A percentile compares a stretch with the other conserved stretches of the same genome.
Conservation (phyloP, 257 asterid genomes). For the Anisodus acutangulus region DNA sequence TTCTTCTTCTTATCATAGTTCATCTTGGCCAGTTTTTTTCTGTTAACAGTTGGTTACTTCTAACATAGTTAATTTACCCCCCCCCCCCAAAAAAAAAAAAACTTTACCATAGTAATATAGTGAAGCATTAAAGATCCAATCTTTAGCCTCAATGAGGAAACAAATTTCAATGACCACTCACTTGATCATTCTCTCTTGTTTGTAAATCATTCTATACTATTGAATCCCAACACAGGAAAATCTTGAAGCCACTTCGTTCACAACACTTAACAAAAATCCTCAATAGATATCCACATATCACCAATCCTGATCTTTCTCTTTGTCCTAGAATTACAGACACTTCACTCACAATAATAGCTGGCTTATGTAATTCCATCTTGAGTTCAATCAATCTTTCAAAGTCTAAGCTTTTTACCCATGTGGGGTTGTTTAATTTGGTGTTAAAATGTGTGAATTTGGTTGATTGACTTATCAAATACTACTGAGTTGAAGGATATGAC, state of each 20-base stretch:
- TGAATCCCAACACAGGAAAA: constrained; percentile 71
- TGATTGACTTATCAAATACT: constrained; percentile 79
- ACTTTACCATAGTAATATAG: no score
- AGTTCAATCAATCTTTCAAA: constrained; percentile 67
- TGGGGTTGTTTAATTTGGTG: constrained; percentile 65
- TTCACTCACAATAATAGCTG: constrained; percentile 49
- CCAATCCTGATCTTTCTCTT: constrained; percentile 66
- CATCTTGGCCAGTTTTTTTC: constrained; percentile 41
- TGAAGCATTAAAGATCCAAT: background rate
- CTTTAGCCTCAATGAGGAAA: constrained; percentile 56
- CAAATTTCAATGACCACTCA: constrained; percentile 62
- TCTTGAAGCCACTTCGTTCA: constrained; percentile 65
- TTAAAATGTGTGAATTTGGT: constrained; percentile 67
- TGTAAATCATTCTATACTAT: constrained; percentile 58
- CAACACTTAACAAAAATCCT: constrained; percentile 55
- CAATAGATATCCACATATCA: constrained; percentile 50
- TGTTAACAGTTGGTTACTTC: constrained; percentile 56
- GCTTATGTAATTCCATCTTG: constrained; percentile 47
- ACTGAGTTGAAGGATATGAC: constrained; percentile 66
- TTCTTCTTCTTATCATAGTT: constrained; percentile 45
- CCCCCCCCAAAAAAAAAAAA: no score
- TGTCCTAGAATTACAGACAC: constrained; percentile 69
- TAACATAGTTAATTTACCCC: no score
- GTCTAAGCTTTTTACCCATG: constrained; percentile 62
- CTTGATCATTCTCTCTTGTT: constrained; percentile 79